Evolutionary conservation across 768 basidiomycete genomes (phyloP), one percentile per base, ranked within the genome.

Genomic region (Calocera viscosa): DNA sequence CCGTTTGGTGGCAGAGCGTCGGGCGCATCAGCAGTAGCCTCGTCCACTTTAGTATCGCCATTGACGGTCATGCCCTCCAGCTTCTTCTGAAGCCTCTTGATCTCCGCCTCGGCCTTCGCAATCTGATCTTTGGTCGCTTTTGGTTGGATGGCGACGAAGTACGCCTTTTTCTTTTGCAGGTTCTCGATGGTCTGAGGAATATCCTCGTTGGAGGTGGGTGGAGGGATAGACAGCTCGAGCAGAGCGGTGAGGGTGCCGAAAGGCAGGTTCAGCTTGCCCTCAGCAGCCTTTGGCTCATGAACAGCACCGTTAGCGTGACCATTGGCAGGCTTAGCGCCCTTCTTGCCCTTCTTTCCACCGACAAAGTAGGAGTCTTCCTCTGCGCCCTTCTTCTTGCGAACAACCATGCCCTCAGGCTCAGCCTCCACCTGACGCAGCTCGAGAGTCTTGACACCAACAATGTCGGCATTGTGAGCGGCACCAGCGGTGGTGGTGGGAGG

Each of bases 81-180:
- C 47, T 47, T 1, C 49, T 64, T 66, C 33, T 69, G 60, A 14
- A 91, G 80, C 64, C 84, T 83, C 71, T 82, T 78, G 73, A 93
- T 89, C 70, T 88, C 83, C 16, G 81, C 82, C 75, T 92, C 88
- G 14, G 88, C 91, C 77, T 89, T 89, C 40, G 86, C 84, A 64
- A 93, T 79, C 71, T 90, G 90, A 73, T 90, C 89, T 2, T 84
- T 82, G 1, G 91, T 92, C 69, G 83, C 84, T 26, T 84, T 85
- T 30, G 83, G 84, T 76, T 94, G 93, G 78, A 98, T 98, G 34
- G 90, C 94, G 75, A 89, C 86, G 73, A 86, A 96, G 93, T 94
- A 98, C 26, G 86, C 82, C 79, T 94, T 94, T 83, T 98, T 99
- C 64, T 85, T 90, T 76, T 89, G 89, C 67, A 99, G 82, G 75